A percentile compares a stretch with the other conserved stretches of the same genome.
Evolutionary conservation across 2,329 filamentous ascomycete species (phyloP).

Genomic region (Aspergillus sojae): DNA sequence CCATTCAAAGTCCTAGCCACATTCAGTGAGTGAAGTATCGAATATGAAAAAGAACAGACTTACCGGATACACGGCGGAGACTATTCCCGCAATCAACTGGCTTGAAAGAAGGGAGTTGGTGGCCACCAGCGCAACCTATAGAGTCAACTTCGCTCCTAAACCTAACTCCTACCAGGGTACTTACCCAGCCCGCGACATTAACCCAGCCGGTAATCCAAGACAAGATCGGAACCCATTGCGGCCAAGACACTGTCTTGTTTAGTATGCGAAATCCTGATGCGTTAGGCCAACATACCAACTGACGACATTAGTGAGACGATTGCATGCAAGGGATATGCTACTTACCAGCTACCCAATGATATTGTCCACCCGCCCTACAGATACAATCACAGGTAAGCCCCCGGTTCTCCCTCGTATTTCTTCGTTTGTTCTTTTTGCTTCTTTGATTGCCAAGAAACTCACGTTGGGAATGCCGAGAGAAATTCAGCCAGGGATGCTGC

Average conservation of each 20-base stretch:
- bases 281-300: conserved; percentile 32
- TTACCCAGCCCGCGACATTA: conserved; percentile 69
- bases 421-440: not conserved
- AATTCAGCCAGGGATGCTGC: conserved; percentile 72
- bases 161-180: not conserved
- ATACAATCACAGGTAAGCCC: not conserved
- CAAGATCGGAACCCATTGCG: conserved; percentile 61
- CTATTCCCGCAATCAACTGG: conserved; percentile 67
- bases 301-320: conserved; percentile 9
- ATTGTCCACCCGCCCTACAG: conserved; percentile 59
- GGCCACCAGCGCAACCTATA: conserved; percentile 59
- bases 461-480: conserved; percentile 63
- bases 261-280: not conserved
- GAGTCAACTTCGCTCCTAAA: not conserved
- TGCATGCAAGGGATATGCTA: conserved; percentile 1
- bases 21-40: not conserved
- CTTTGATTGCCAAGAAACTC: conserved; percentile 13
- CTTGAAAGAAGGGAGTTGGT: conserved; percentile 69
- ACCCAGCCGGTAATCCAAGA: conserved; percentile 72
- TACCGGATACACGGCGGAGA: conserved; percentile 60
- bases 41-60: not conserved
- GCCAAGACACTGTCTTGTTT: conserved; percentile 54
- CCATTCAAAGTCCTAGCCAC: conserved; percentile 50
- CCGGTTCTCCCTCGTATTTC: not conserved
- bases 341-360: conserved; percentile 68